Evolutionary conservation across 2,329 filamentous ascomycete species (phyloP).

Genomic region (Sodiomyces alkalinus): DNA sequence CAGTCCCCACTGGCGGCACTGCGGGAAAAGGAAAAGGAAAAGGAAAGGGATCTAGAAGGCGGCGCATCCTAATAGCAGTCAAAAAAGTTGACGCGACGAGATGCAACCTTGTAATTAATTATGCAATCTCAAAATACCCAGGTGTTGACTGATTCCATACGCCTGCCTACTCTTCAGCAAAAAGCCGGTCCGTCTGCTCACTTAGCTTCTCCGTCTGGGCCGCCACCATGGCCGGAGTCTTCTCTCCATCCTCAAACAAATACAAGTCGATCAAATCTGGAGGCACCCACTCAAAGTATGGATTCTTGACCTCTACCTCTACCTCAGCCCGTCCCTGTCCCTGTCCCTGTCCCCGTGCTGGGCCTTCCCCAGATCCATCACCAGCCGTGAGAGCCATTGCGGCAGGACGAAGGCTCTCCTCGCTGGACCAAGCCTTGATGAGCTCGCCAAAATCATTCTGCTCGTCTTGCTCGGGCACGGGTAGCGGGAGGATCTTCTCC

Average conservation of each 20-base stretch:
- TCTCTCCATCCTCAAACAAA: slow-evolving; percentile 36
- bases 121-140: no score
- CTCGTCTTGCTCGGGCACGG: slow-evolving; percentile 24
- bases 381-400: slow-evolving; percentile 2
- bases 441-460: slow-evolving; percentile 39
- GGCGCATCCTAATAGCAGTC: neutral
- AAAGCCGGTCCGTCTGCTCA: slow-evolving; percentile 23
- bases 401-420: no score
- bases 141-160: no score
- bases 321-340: no score
- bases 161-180: slow-evolving; percentile 21
- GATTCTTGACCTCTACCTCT: slow-evolving; percentile 24
- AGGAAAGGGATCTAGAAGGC: neutral
- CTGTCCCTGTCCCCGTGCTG: no score
- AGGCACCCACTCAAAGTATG: slow-evolving; percentile 49
- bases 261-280: slow-evolving; percentile 34
- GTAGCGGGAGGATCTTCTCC: slow-evolving; percentile 39
- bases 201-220: slow-evolving; percentile 20
- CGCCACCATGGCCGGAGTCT: slow-evolving; percentile 21
- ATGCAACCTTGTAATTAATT: no score
- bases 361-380: slow-evolving; percentile 6
- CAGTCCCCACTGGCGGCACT: slow-evolving; percentile 36
- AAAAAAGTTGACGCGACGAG: neutral
- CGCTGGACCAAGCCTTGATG: slow-evolving; percentile 31
- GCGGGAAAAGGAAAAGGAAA: neutral